Conservation (phyloP, 1,139 yeast genomes). For the Magnusiomyces paraingens region DNA sequence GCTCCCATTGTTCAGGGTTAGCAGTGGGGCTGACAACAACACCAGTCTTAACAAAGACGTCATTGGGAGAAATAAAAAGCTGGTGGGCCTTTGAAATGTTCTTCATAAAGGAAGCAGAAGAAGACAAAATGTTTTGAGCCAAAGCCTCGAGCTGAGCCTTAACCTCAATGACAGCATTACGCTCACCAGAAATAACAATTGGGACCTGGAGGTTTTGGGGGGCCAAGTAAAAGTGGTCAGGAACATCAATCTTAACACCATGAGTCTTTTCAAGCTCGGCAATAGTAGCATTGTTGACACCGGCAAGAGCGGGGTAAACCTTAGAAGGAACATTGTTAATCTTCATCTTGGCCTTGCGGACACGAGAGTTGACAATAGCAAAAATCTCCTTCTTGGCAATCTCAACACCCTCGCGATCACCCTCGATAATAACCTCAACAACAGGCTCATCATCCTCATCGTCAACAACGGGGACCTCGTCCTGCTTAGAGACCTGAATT, state of each 20-base stretch:
- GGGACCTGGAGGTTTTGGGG: slow-evolving; percentile 21
- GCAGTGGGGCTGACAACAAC: slow-evolving; percentile 58
- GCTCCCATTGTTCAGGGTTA: slow-evolving; percentile 42
- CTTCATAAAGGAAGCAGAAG: slow-evolving; percentile 36
- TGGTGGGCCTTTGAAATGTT: slow-evolving; percentile 48
- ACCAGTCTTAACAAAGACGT: slow-evolving; percentile 46
- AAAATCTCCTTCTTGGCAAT: slow-evolving; percentile 66
- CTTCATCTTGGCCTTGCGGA: slow-evolving; percentile 27
- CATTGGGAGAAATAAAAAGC: slow-evolving; percentile 39
- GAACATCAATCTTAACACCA: slow-evolving; percentile 35
- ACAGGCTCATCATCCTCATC: slow-evolving; percentile 47
- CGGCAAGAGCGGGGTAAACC: slow-evolving; percentile 29
- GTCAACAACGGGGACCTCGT: slow-evolving; percentile 23
- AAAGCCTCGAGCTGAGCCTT: slow-evolving; percentile 43
- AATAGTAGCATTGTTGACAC: slow-evolving; percentile 12
- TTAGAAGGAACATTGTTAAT: slow-evolving; percentile 37
- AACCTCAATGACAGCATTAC: slow-evolving; percentile 51
- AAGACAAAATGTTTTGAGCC: slow-evolving; percentile 35
- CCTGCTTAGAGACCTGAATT: slow-evolving; percentile 60
- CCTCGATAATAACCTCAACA: slow-evolving; percentile 61
- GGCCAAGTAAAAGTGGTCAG: slow-evolving; percentile 21
- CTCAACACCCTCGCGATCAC: slow-evolving; percentile 79
- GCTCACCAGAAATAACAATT: slow-evolving; percentile 53
- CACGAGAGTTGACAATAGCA: slow-evolving; percentile 70
- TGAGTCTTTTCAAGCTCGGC: slow-evolving; percentile 16